Evolutionary conservation across 2,329 filamentous ascomycete genomes (phyloP).

Genomic region (Sarocladium kiliense): DNA sequence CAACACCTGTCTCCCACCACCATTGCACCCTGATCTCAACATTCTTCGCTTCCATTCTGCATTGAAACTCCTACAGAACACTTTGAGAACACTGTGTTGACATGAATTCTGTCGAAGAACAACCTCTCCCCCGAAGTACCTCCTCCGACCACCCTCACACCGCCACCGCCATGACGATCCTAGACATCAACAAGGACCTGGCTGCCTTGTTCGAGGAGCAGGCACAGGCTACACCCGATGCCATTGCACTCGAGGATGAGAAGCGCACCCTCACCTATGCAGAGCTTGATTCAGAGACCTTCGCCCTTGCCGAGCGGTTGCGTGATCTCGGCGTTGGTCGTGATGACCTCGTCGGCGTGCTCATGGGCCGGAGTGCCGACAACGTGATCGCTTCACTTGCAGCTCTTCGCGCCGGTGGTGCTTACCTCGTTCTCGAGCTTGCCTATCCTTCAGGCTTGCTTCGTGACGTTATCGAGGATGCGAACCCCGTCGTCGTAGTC

Average conservation of each 20-base stretch:
- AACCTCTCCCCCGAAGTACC: background rate
- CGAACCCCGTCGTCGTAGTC: slow-evolving; percentile 64
- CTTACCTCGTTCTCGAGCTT: slow-evolving; percentile 74
- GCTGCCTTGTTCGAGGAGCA: slow-evolving; percentile 67
- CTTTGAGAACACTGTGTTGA: background rate
- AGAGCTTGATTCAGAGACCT: slow-evolving; percentile 64
- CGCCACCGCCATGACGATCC: slow-evolving; percentile 48
- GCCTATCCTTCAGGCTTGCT: slow-evolving; percentile 71
- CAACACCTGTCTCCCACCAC: background rate
- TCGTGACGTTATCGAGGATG: slow-evolving; percentile 72
- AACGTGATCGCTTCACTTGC: slow-evolving; percentile 77
- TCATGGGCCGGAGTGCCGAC: slow-evolving; percentile 69
- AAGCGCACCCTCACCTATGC: slow-evolving; percentile 63
- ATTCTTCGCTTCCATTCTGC: background rate
- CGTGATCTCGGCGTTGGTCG: slow-evolving; percentile 64
- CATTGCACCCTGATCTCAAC: background rate
- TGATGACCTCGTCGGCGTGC: slow-evolving; percentile 69
- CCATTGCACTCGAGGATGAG: slow-evolving; percentile 68
- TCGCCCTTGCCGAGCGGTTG: slow-evolving; percentile 58
- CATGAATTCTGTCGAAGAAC: background rate
- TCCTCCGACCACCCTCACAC: background rate
- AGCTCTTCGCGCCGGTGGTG: slow-evolving; percentile 71
- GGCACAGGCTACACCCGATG: slow-evolving; percentile 62
- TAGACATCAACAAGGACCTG: slow-evolving; percentile 69
- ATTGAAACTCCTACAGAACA: background rate